phyloP scores from a whole-genome alignment of 305 asterid genomes.

The Petunia hybrid region DNA sequence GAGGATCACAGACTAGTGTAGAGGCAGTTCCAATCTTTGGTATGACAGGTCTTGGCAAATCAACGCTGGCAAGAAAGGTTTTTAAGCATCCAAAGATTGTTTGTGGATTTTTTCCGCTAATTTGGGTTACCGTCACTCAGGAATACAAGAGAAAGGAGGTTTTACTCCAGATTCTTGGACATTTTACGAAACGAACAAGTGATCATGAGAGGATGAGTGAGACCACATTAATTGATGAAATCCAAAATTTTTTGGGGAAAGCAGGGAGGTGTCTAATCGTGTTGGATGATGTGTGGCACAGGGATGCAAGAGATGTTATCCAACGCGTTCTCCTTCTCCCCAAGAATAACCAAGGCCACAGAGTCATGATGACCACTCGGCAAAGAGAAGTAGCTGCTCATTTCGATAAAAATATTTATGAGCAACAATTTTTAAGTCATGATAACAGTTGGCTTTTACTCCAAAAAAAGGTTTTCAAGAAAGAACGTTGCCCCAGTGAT shows the following conservation, averaged over 20 bases:
- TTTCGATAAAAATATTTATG: slow-evolving; percentile 27
- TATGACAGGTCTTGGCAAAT: slow-evolving; percentile 49
- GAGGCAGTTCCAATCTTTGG: slow-evolving; percentile 47
- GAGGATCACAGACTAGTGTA: slow-evolving; percentile 31
- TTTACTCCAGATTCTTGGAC: slow-evolving; percentile 35
- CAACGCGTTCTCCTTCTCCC: slow-evolving; percentile 38
- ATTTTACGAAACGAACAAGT: slow-evolving; percentile 18
- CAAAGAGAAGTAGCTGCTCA: slow-evolving; percentile 40
- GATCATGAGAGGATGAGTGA: slow-evolving; percentile 29
- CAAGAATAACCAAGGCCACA: slow-evolving; percentile 34
- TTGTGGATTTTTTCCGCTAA: slow-evolving; percentile 39
- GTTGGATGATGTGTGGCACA: slow-evolving; percentile 48
- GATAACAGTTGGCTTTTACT: slow-evolving; percentile 41
- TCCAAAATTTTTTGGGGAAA: slow-evolving; percentile 27
- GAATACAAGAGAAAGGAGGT: slow-evolving; percentile 42
- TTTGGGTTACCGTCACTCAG: slow-evolving; percentile 41
- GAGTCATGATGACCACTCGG: slow-evolving; percentile 47
- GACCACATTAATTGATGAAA: slow-evolving; percentile 20
- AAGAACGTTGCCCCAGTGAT: slow-evolving; percentile 31
- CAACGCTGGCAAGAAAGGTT: slow-evolving; percentile 44
- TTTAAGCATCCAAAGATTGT: slow-evolving; percentile 37
- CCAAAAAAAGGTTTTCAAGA: slow-evolving; percentile 40
- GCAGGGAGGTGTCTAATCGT: slow-evolving; percentile 42
- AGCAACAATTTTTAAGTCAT: slow-evolving; percentile 34
- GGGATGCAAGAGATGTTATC: slow-evolving; percentile 41